Base-by-base conservation (phyloP, 2,329 filamentous ascomycete genomes). In the Corinectria fuckeliana region DNA sequence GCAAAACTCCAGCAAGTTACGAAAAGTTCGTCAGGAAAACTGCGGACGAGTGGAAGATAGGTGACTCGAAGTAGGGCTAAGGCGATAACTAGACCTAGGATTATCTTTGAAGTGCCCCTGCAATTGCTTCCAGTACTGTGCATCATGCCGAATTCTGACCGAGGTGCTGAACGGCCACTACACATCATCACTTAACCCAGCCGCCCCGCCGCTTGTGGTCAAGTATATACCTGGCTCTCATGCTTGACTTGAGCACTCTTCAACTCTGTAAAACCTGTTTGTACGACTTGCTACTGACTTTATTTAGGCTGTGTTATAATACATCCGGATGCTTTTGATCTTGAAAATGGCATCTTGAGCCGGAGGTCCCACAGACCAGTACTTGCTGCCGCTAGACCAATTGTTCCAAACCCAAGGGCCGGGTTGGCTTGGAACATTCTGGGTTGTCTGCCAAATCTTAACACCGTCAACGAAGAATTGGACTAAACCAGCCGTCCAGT, bases 321-420 rank as follows among this genome's bases (percentile, higher is more conserved):
- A 74, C 63, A 74, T 71, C 30, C 71, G 68, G 26, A 72, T 71
- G 42, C 58, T 65, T 42, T 56, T 69, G 3, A 72, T 71, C 61
- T 67, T 74, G 18, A 74, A 74, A 2, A 71, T 59, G 18, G 72
- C 70, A 23, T 70, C 61, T 25, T 58, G 14, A 6, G 62, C 51
- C 0, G 72, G 72, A 5, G 72, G 72, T 0, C 72, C 72, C 16
- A 55, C 70, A 3, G 65, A 72, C 72, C 72, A 74, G 7, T 67
- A 68, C 26, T 62, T 58, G 23, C 74, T 69, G 7, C 72, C 72
- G 28, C 70, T 74, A 1, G 72, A 67, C 72, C 72, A 74, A 60
- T 74, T 74, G 48, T 74, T 74, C 42, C 69, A 73, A 5, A 74
- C 54, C 70, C 72, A 74, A 10, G 69, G 60, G 0, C 72, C 72